Evolutionary conservation across 352 stramenopile species (phyloP), one percentile per base, ranked within the genome.

Genomic region (Phytophthora syringae): DNA sequence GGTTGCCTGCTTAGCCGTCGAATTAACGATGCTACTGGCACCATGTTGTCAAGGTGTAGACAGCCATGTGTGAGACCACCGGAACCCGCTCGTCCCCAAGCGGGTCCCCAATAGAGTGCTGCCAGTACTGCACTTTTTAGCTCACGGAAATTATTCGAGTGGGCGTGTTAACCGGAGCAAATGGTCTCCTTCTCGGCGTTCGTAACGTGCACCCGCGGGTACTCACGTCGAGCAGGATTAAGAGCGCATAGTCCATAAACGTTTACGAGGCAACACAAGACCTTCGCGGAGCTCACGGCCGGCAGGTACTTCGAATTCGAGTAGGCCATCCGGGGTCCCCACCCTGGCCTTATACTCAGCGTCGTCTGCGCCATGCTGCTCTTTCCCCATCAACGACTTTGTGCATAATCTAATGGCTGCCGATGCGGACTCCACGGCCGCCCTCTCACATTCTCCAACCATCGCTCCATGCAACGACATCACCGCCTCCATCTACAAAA

Each of bases 141-240:
- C 13, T 73, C 50, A 3, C 69, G 69, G 1, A 67, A 37, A n/a
- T 72, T 76, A 4, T 69, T 71, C 0, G 45, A 67, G 40, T 56
- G n/a, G 2, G 43, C 37, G 27, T 49, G 24, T 5, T 9, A 16
- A 5, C 30, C 22, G 1, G 18, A 39, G 5, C 37, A 37, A n/a
- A 74, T 52, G 0, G 12, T 22, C 1, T 18, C 21, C 0, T 36
- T 11, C 16, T 70, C 66, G 6, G 5, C 27, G 0, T 7, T 22
- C 0, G 20, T 28, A 34, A 52, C 70, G 20, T 59, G 11, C 2
- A 63, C 0, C 2, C 60, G 27, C 3, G 67, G 60, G 21, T 54
- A 72, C 36, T 69, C 43, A 1, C 10, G 27, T 6, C 20, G 25
- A 3, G 27, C n/a, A 0, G 64, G 59, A 3, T 70, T 45, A 2